Evolutionary conservation across 306 rosid species (phyloP).

Genomic region (Quercus dentata): DNA sequence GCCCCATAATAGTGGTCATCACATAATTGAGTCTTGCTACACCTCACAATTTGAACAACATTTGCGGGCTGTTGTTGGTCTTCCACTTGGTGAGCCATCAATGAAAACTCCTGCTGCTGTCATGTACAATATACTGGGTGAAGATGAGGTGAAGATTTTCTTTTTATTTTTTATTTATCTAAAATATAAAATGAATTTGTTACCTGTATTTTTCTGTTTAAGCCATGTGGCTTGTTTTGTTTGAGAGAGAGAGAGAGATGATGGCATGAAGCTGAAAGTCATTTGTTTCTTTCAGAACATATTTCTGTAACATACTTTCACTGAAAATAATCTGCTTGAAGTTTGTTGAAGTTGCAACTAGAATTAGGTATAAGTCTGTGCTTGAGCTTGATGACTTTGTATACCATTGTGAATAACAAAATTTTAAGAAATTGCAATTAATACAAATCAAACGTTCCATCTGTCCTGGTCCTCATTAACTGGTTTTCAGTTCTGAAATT

Average conservation of each 20-base stretch:
- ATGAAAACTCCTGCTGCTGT: conserved; percentile 83
- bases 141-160: conserved; percentile 64
- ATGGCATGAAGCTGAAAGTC: not conserved
- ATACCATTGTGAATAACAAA: not conserved
- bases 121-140: conserved; percentile 85
- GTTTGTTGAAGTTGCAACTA: not conserved
- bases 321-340: not conserved
- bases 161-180: not conserved
- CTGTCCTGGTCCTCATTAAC: no score
- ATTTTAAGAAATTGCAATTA: not conserved
- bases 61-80: conserved; percentile 92
- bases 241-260: not conserved
- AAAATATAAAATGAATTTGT: not conserved
- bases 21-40: conserved; percentile 64
- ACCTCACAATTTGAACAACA: conserved; percentile 74
- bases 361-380: not conserved
- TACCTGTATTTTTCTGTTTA: not conserved
- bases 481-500: no score
- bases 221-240: not conserved
- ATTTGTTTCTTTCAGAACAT: not conserved
- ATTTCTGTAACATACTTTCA: not conserved
- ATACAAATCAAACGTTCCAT: not conserved
- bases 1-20: conserved; percentile 80
- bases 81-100: conserved; percentile 93
- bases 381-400: not conserved